phyloP scores from a whole-genome alignment of 2,329 filamentous ascomycete species.

The Aspergillus pseudoviridinutans region DNA sequence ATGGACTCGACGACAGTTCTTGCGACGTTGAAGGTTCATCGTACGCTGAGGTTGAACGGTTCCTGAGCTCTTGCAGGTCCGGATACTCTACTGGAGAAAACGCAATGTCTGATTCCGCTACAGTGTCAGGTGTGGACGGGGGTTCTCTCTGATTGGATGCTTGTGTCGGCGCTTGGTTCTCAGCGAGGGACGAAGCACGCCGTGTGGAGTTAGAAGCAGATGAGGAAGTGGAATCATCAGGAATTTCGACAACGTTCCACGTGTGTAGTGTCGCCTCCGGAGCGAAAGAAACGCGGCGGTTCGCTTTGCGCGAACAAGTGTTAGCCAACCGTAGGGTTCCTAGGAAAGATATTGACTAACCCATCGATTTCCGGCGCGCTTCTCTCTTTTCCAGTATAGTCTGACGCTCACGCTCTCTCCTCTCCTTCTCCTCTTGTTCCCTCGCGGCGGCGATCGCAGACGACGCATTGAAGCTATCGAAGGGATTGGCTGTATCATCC shows the following conservation, averaged over 20 bases:
- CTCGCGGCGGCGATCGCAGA: slow-evolving; percentile 60
- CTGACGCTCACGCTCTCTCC: slow-evolving; percentile 54
- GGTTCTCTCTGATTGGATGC: slow-evolving; percentile 52
- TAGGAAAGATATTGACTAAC: slow-evolving; percentile 30
- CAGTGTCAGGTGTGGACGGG: slow-evolving; percentile 60
- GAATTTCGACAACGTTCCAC: slow-evolving; percentile 88
- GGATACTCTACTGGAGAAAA: slow-evolving; percentile 64
- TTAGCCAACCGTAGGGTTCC: slow-evolving; percentile 10
- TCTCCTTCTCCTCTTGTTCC: slow-evolving; percentile 65
- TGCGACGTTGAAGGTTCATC: slow-evolving; percentile 60
- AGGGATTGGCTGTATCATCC: slow-evolving; percentile 47
- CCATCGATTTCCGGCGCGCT: slow-evolving; percentile 85
- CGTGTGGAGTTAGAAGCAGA: slow-evolving; percentile 70
- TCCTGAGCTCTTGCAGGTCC: slow-evolving; percentile 59
- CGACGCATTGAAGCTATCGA: slow-evolving; percentile 41
- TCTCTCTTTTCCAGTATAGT: slow-evolving; percentile 70
- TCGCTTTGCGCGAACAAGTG: slow-evolving; percentile 48
- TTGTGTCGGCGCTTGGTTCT: slow-evolving; percentile 24
- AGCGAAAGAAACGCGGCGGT: slow-evolving; percentile 91
- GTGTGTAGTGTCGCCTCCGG: slow-evolving; percentile 96
- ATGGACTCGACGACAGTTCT: slow-evolving; percentile 71
- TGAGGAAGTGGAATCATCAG: slow-evolving; percentile 78
- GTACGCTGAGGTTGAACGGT: slow-evolving; percentile 36
- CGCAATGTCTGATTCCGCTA: slow-evolving; percentile 53
- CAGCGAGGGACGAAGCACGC: slow-evolving; percentile 60